phyloP scores from a whole-genome alignment of 2,329 filamentous ascomycete species.

The Rhinocladiella similis region DNA sequence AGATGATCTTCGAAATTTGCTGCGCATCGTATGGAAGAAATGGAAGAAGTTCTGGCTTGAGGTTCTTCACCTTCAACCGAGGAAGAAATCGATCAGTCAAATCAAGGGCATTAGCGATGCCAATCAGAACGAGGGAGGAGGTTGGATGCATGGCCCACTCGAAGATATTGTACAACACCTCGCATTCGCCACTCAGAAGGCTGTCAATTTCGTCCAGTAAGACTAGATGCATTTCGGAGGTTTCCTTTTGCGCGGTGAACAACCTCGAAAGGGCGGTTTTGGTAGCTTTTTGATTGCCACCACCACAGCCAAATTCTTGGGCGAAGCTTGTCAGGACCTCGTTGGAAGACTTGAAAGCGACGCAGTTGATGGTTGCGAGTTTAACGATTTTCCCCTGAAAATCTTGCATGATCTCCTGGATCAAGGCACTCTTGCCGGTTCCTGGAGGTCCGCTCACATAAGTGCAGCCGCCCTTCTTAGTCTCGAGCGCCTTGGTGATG shows the following conservation, averaged over 20 bases:
- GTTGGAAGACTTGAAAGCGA: constrained; percentile 86
- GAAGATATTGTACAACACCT: constrained; percentile 90
- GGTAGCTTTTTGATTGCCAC: constrained; percentile 66
- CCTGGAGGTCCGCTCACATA: constrained; percentile 96
- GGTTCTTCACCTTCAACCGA: constrained; percentile 84
- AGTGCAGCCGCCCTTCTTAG: constrained; percentile 72
- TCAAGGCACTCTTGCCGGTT: constrained; percentile 94
- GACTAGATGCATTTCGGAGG: constrained; percentile 69
- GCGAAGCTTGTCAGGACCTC: constrained; percentile 82
- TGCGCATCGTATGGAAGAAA: constrained; percentile 88
- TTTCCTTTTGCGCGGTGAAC: constrained; percentile 63
- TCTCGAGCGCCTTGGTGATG: constrained; percentile 62
- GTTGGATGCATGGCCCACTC: constrained; percentile 87
- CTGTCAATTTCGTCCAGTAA: constrained; percentile 95
- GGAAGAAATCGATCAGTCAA: constrained; percentile 93
- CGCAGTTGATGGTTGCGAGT: constrained; percentile 88
- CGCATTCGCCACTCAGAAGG: constrained; percentile 82
- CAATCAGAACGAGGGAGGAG: constrained; percentile 79
- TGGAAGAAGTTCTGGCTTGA: constrained; percentile 85
- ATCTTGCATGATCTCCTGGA: constrained; percentile 72
- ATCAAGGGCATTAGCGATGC: constrained; percentile 94
- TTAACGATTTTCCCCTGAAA: constrained; percentile 58
- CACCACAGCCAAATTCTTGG: constrained; percentile 65
- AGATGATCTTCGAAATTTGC: constrained; percentile 87
- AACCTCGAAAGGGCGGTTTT: constrained; percentile 67